phyloP scores from a whole-genome alignment of 2,329 filamentous ascomycete species.

The Colletotrichum karsti region DNA sequence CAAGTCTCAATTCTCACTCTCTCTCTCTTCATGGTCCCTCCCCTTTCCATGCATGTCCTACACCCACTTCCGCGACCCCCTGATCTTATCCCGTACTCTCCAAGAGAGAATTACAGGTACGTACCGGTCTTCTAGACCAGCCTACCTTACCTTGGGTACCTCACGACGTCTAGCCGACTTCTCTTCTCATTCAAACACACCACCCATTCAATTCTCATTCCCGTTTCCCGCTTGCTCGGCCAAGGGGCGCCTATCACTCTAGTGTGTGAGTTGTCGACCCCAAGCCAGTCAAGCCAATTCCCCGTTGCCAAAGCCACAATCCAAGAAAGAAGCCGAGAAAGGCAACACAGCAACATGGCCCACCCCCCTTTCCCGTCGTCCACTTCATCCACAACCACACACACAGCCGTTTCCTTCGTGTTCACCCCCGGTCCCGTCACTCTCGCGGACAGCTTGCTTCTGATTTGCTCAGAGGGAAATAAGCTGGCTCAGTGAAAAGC shows the following conservation, averaged over 20 bases:
- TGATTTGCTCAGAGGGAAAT: slow-evolving; percentile 33
- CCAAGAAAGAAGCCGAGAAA: not conserved
- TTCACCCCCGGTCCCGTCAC: slow-evolving; percentile 19
- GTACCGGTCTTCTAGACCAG: not conserved
- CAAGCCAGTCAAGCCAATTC: slow-evolving; percentile 11
- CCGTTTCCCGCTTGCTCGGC: slow-evolving; percentile 14
- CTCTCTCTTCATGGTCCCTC: slow-evolving; percentile 4
- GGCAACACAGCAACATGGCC: not conserved
- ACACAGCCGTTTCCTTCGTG: slow-evolving; percentile 5
- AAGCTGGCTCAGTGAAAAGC: slow-evolving; percentile 26
- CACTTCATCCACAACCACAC: slow-evolving; percentile 9
- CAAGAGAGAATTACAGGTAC: not conserved
- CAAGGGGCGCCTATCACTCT: slow-evolving; percentile 16
- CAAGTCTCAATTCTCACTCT: not conserved
- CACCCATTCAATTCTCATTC: slow-evolving; percentile 2
- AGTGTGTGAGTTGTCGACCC: slow-evolving; percentile 2
- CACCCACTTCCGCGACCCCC: slow-evolving; percentile 7
- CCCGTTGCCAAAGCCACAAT: slow-evolving; percentile 16
- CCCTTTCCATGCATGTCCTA: slow-evolving; percentile 22
- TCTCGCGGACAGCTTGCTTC: slow-evolving; percentile 7
- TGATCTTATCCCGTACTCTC: slow-evolving; percentile 6
- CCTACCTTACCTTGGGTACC: not conserved
- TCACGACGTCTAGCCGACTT: slow-evolving; percentile 2
- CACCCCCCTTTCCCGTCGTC: slow-evolving; percentile 18
- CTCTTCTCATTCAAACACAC: slow-evolving; percentile 6